Evolutionary conservation across 345 rosid species (phyloP).

Genomic region (Euphorbia lathyris): DNA sequence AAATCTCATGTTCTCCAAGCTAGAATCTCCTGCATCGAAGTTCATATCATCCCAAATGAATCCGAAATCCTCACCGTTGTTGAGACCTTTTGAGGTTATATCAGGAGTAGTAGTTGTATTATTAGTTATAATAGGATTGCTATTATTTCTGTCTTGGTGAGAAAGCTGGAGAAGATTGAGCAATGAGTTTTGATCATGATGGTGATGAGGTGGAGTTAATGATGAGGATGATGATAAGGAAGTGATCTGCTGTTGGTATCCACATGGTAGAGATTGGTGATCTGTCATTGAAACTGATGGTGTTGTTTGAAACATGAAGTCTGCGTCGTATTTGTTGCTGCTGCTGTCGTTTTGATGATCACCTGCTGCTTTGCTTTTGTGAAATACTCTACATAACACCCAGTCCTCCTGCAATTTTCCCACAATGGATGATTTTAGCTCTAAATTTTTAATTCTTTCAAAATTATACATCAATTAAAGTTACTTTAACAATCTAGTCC

Average conservation of each 20-base stretch:
- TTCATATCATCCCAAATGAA: slow-evolving; percentile 51
- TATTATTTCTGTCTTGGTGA: slow-evolving; percentile 24
- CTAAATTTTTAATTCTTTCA: too few species aligned
- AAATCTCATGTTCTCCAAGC: slow-evolving; percentile 38
- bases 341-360: background rate
- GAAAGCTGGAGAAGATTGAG: slow-evolving; percentile 41
- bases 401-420: slow-evolving; percentile 69
- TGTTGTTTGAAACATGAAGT: slow-evolving; percentile 29
- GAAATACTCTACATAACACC: slow-evolving; percentile 90
- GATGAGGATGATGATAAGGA: slow-evolving; percentile 23
- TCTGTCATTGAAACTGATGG: slow-evolving; percentile 16
- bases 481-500: too few species aligned
- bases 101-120: slow-evolving; percentile 8
- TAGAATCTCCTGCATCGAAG: slow-evolving; percentile 42
- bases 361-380: slow-evolving; percentile 55
- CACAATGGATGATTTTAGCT: too few species aligned
- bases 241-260: slow-evolving; percentile 24
- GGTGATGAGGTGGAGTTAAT: slow-evolving; percentile 14
- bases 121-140: slow-evolving; percentile 3
- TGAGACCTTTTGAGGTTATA: slow-evolving; percentile 28
- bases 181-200: slow-evolving; percentile 29
- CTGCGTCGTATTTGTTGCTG: slow-evolving; percentile 23
- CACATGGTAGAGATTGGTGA: slow-evolving; percentile 19
- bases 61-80: slow-evolving; percentile 30
- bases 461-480: too few species aligned